Base-by-base conservation (phyloP, 495 filamentous ascomycete genomes). In the Arthonia radiata region DNA sequence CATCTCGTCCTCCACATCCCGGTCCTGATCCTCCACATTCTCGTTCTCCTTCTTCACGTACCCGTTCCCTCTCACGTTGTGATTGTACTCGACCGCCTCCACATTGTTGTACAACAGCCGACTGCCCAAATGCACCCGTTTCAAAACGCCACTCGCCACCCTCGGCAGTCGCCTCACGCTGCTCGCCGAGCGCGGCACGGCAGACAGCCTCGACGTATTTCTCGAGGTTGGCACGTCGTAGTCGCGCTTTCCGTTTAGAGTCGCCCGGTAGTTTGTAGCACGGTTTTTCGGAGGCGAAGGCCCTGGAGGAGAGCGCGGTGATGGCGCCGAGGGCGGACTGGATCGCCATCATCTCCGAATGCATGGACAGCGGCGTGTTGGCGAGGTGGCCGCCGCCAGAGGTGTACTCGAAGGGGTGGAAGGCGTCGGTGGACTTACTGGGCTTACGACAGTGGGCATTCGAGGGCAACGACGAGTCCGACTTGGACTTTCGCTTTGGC, bases 321-420 rank as follows among this genome's bases (percentile, higher is more conserved):
- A 54, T 54, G 24, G 53, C 45, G 16, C 49, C 42, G 27, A 63
- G 50, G 31, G 58, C 57, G 15, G 48, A 54, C 33, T 51, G 44
- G 33, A 61, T 54, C 5, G 58, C 56, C 57, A 61, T 61, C 53
- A 60, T 63, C 47, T 60, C 56, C 16, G 52, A 51, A 30, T 63
- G 57, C 54, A 60, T 57, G 14, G 44, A 53, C 13, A 63, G 36
- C 13, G 53, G 52, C 12, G 29, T 41, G 32, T 55, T 56, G 10
- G 44, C 36, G 14, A 31, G 36, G 27, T 7, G 38, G 39, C 37
- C 34, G 13, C 37, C 38, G 14, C 38, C 43, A 12, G 36, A 33
- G 22, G 39, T 40, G 33, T 21, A 26, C 33, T 49, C 43, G 31
- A 45, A 47, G 17, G 39, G 41, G 0, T 31, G 33, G 34, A 47